Evolutionary conservation across 2,329 filamentous ascomycete species (phyloP).

Genomic region (Phoma herbarum): DNA sequence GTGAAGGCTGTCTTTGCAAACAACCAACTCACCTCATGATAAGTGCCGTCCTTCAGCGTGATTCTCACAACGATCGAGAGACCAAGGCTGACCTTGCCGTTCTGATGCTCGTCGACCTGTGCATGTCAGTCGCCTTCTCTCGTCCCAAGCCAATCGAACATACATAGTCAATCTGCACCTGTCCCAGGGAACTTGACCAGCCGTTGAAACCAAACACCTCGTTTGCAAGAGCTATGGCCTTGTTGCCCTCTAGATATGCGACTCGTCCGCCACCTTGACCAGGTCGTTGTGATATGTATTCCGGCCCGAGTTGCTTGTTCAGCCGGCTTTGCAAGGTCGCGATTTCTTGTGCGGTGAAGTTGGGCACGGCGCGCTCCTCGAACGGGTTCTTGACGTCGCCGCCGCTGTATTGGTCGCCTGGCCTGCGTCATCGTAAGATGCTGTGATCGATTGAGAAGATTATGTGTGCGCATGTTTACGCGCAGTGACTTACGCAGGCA

Average conservation of each 20-base stretch:
- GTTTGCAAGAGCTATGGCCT: slow-evolving; percentile 93
- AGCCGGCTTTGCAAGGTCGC: slow-evolving; percentile 85
- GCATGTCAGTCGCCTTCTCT: slow-evolving; percentile 26
- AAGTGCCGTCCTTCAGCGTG: slow-evolving; percentile 92
- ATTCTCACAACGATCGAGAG: slow-evolving; percentile 91
- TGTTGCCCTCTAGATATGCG: slow-evolving; percentile 94
- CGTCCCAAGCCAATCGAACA: slow-evolving; percentile 32
- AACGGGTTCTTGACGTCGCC: slow-evolving; percentile 74
- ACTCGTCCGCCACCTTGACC: slow-evolving; percentile 87
- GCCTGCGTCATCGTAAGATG: slow-evolving; percentile 39
- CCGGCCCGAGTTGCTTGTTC: slow-evolving; percentile 92
- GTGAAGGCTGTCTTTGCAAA: neutral
- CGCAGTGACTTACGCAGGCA: slow-evolving; percentile 47
- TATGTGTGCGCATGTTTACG: neutral
- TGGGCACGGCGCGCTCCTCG: slow-evolving; percentile 76
- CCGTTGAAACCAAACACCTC: slow-evolving; percentile 97
- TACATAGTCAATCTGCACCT: slow-evolving; percentile 92
- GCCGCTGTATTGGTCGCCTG: slow-evolving; percentile 50
- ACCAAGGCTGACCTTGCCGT: slow-evolving; percentile 81
- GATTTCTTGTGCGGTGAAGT: slow-evolving; percentile 90
- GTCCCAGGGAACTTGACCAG: slow-evolving; percentile 95
- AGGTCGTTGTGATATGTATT: slow-evolving; percentile 88
- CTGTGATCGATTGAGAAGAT: neutral
- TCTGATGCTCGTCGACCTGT: slow-evolving; percentile 81
- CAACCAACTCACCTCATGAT: slow-evolving; percentile 71